Percentiles rank a stretch among this genome's conserved stretches.
These are phyloP conservation scores for Paraconiothyrium sp. DNA, from an alignment of 2,329 filamentous ascomycete genomes.

Conservation along the genomic window DNA sequence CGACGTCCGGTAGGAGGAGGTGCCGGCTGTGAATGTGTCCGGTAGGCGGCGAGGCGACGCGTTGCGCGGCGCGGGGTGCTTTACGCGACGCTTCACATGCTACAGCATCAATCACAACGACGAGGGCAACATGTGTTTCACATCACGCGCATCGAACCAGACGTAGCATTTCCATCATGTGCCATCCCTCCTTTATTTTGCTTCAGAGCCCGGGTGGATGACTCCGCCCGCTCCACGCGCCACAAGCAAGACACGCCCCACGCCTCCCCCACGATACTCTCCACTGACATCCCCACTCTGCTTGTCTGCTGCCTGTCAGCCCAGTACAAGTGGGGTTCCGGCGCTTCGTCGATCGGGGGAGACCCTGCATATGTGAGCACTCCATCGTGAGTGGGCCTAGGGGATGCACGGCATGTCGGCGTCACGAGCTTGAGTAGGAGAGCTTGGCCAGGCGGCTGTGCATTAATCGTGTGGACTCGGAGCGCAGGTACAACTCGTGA, in stretches of 20 bases:
- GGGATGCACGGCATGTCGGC: constrained; percentile 1
- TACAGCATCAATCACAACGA: no score
- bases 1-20: no score
- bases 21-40: no score
- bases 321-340: constrained; percentile 6
- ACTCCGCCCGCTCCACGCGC: not conserved
- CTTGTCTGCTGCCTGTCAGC: not conserved
- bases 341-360: not conserved
- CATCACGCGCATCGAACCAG: no score
- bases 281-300: not conserved
- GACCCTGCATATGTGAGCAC: constrained; percentile 11
- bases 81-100: no score
- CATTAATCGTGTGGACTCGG: not conserved
- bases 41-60: no score
- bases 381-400: not conserved
- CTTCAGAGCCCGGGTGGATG: no score
- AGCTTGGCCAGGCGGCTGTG: not conserved
- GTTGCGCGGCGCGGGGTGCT: no score
- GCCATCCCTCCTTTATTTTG: no score
- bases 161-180: no score
- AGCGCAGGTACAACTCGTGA: not conserved
- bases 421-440: not conserved
- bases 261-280: not conserved
- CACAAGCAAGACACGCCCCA: not conserved
- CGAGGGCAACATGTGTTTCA: no score